Percentiles rank a stretch among this genome's conserved stretches.
These are phyloP conservation scores for Leishmania tarentolae DNA, from an alignment of 208 protist species.

Conservation along the genomic window DNA sequence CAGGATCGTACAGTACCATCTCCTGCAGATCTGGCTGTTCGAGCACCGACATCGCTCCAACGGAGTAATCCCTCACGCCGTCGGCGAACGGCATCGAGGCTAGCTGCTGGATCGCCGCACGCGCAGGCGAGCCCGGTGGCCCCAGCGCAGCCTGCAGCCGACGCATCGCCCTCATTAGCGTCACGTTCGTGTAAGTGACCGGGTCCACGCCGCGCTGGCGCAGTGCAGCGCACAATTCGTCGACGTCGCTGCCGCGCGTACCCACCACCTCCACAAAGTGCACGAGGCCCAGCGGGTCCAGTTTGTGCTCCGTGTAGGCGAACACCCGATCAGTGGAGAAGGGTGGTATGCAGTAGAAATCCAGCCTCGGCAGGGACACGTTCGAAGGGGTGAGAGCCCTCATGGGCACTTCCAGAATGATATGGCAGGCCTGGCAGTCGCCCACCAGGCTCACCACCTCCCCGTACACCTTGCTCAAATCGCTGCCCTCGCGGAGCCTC, in stretches of 20 bases:
- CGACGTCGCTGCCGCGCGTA: conserved; percentile 83
- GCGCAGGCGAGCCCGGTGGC: conserved; percentile 25
- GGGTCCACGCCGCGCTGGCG: too few relatives aligned
- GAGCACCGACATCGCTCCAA: conserved; percentile 56
- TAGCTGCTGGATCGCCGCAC: conserved; percentile 49
- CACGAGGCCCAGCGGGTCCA: conserved; percentile 74
- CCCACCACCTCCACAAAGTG: conserved; percentile 79
- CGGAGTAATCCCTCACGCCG: conserved; percentile 40
- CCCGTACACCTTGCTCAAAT: conserved; percentile 66
- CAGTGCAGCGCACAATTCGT: conserved; percentile 86
- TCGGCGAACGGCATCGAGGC: conserved; percentile 56
- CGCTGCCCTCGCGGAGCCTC: conserved; percentile 63
- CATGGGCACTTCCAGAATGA: conserved; percentile 78
- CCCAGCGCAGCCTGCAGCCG: conserved; percentile 4
- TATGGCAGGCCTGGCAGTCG: conserved; percentile 71
- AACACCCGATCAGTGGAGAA: conserved; percentile 75
- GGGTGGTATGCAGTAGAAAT: conserved; percentile 78
- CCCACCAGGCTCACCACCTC: conserved; percentile 71
- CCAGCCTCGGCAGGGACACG: conserved; percentile 63
- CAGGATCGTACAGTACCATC: conserved; percentile 76
- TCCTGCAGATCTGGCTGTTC: conserved; percentile 51
- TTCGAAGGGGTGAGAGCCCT: conserved; percentile 53
- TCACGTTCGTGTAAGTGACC: too few relatives aligned
- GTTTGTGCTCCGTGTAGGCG: conserved; percentile 71
- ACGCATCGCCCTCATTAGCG: too few relatives aligned